Conservation (phyloP, 2,329 filamentous ascomycete genomes). For the Sphaerostilbella broomeana region DNA sequence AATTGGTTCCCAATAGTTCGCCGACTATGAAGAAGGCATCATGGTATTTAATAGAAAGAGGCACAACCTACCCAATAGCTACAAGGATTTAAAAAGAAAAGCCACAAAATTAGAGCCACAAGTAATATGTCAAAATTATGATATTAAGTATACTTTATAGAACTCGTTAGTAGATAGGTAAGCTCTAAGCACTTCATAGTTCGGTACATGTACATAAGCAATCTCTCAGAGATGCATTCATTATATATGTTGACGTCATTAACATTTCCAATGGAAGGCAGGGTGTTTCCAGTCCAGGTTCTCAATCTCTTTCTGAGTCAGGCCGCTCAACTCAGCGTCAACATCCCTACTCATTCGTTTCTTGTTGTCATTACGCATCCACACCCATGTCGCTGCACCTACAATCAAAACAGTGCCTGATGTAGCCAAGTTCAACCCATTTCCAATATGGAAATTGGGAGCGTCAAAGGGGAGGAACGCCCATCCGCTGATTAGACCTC, state of each 20-base stretch:
- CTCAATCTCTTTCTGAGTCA: slow-evolving; percentile 47
- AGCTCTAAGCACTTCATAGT: no score
- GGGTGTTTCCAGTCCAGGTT: slow-evolving; percentile 63
- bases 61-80: no score
- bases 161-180: no score
- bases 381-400: slow-evolving; percentile 42
- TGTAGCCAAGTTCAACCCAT: slow-evolving; percentile 62
- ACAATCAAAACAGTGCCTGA: slow-evolving; percentile 44
- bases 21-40: no score
- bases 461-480: slow-evolving; percentile 56
- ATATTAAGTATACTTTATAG: no score
- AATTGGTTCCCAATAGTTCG: no score
- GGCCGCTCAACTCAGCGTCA: slow-evolving; percentile 43
- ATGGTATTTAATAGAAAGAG: no score
- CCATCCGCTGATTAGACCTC: slow-evolving; percentile 61
- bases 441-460: slow-evolving; percentile 63
- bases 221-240: no score
- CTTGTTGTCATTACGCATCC: slow-evolving; percentile 58
- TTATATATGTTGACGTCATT: neutral
- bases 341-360: slow-evolving; percentile 22
- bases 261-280: slow-evolving; percentile 49
- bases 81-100: no score
- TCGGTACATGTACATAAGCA: no score
- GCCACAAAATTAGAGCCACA: no score
- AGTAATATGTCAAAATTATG: no score